Percentiles rank a stretch among this genome's conserved stretches.
Conservation (phyloP, 805 yeast genomes). For the Yarrowia porcina region DNA sequence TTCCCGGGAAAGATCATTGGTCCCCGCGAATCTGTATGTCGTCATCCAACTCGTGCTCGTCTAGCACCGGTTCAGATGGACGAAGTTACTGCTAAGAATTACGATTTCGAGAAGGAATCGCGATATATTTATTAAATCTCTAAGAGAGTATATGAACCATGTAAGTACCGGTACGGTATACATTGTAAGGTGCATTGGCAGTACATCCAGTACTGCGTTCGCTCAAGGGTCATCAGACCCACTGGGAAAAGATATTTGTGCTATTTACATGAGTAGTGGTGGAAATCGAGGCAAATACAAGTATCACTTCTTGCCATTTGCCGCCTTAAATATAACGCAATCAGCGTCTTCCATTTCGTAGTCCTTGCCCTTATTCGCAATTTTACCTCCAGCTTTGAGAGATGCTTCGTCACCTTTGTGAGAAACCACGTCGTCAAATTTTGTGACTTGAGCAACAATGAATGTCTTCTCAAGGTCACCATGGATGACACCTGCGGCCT, state of each 20-base stretch:
- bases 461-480: constrained; percentile 80
- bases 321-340: constrained; percentile 62
- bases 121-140: neutral
- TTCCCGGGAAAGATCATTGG: constrained; percentile 7
- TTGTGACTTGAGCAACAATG: constrained; percentile 70
- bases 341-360: constrained; percentile 84
- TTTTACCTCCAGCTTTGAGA: constrained; percentile 57
- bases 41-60: neutral
- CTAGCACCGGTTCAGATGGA: neutral
- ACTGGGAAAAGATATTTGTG: no score
- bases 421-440: constrained; percentile 55
- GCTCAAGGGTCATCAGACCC: no score
- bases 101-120: neutral
- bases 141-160: no score
- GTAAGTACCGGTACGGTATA: no score
- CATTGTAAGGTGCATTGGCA: no score
- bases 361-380: constrained; percentile 68
- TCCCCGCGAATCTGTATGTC: constrained; percentile 18
- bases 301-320: constrained; percentile 29
- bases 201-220: no score
- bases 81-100: neutral
- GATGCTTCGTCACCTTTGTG: constrained; percentile 51
- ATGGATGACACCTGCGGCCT: constrained; percentile 89
- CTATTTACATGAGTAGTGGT: neutral
- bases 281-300: neutral